phyloP scores from a whole-genome alignment of 257 asterid species.

The Solanum virginianum region DNA sequence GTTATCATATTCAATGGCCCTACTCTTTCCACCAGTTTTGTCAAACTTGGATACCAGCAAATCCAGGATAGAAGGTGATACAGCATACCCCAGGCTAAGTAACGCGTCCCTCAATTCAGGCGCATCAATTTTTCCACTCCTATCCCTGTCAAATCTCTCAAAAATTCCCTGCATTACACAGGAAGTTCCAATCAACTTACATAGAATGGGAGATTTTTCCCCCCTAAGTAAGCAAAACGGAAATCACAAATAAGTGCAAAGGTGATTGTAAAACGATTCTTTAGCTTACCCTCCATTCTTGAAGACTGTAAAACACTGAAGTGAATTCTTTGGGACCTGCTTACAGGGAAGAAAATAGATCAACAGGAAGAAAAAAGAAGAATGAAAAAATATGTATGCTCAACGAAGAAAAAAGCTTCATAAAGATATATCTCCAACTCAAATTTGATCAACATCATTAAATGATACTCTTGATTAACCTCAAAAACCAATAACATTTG shows the following conservation, averaged over 20 bases:
- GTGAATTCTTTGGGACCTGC: conserved; percentile 95
- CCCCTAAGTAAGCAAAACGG: neutral
- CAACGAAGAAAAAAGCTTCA: neutral
- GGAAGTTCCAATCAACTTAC: neutral
- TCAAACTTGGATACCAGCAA: conserved; percentile 85
- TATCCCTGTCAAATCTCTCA: conserved; percentile 89
- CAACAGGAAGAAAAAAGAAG: neutral
- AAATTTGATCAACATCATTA: neutral
- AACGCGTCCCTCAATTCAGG: conserved; percentile 78
- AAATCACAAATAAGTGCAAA: neutral
- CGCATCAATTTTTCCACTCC: conserved; percentile 80
- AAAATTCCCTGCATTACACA: conserved; percentile 41
- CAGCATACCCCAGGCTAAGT: conserved; percentile 76
- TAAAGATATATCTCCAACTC: neutral
- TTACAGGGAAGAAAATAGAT: neutral
- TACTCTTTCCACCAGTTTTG: conserved; percentile 69
- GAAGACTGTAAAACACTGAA: conserved; percentile 82
- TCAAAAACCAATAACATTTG: neutral
- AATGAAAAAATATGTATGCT: neutral
- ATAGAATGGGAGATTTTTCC: neutral
- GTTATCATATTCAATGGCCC: conserved; percentile 87
- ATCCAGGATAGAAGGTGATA: conserved; percentile 67
- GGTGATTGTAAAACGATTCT: neutral
- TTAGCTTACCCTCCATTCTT: conserved; percentile 85
- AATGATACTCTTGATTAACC: neutral